Conservation (phyloP, 1,284 basidiomycete genomes). For the Gymnopus androsaceus region DNA sequence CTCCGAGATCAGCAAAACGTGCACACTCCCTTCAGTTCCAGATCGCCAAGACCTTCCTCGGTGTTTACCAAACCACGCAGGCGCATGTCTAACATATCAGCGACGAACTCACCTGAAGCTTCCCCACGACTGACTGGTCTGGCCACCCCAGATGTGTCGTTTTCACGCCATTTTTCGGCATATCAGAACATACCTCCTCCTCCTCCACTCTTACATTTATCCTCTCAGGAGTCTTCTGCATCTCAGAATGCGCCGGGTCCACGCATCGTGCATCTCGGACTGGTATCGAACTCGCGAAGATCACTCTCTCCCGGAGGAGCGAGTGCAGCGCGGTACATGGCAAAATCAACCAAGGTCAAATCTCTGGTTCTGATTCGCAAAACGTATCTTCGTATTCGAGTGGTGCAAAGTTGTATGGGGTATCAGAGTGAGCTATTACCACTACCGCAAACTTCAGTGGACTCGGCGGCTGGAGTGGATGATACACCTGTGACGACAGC, state of each 20-base stretch:
- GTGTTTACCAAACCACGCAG: slow-evolving; percentile 29
- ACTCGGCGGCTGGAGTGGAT: slow-evolving; percentile 20
- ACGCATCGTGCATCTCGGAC: slow-evolving; percentile 65
- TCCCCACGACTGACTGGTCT: slow-evolving; percentile 43
- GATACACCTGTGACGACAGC: slow-evolving; percentile 38
- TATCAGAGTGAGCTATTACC: slow-evolving; percentile 54
- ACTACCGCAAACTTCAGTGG: slow-evolving; percentile 31
- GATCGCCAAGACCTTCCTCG: slow-evolving; percentile 45
- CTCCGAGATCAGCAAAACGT: slow-evolving; percentile 36
- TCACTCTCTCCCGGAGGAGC: slow-evolving; percentile 38
- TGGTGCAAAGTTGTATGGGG: slow-evolving; percentile 63
- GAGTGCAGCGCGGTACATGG: slow-evolving; percentile 26
- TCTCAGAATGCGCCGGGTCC: slow-evolving; percentile 31
- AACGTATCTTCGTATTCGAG: slow-evolving; percentile 61
- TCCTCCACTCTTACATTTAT: neutral
- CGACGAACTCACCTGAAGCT: slow-evolving; percentile 46
- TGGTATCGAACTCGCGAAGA: slow-evolving; percentile 41
- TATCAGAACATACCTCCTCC: slow-evolving; percentile 1
- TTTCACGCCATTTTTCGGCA: neutral
- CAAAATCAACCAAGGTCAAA: slow-evolving; percentile 44
- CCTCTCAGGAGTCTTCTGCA: neutral
- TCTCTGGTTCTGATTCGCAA: slow-evolving; percentile 50
- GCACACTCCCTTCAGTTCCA: slow-evolving; percentile 30
- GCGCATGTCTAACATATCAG: slow-evolving; percentile 28
- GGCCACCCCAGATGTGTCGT: slow-evolving; percentile 19